Evolutionary conservation across 768 basidiomycete species (phyloP), one percentile per base, ranked within the genome.

Genomic region (Podaxis pistillaris): DNA sequence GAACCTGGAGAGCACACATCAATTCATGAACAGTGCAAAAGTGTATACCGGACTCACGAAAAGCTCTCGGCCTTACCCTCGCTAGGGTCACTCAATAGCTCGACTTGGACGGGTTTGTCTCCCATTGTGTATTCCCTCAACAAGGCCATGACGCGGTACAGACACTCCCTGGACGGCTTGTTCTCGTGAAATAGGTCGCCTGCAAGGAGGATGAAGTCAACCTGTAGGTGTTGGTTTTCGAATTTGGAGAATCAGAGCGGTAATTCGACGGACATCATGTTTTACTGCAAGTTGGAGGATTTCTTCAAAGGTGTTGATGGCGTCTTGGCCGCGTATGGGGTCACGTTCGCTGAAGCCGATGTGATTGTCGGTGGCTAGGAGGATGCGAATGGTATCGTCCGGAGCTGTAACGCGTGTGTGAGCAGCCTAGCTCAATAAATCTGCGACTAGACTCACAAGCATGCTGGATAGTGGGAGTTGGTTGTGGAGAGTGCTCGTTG

Each of bases 151-250:
- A 90, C 90, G 71, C 92, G 87, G 75, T 96, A 96, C 33, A 98
- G 74, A 65, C 91, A 91, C 57, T 94, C 93, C 66, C 96, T 79
- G 30, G 93, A 93, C 0, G 97, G 97, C 64, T 94, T 86, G 74
- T 98, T 99, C 70, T 99, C 97, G 73, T 99, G 97, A 71, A 99
- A 99, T 3, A 99, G 79, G 72, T 99, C 97, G 7, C 97, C 97
- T 13, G 90, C 96, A 6, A 98, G 86, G 8, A 99, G 85, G 49
- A 99, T 83, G 71, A 98, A 93, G 76, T 99, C 97, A 59, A 98
- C 96, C 94, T 96, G 64, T 28, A 22, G 33, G 52, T 54, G 62
- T 40, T 62, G 54, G 62, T 63, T 60, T 59, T 55, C 60, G 56
- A 44, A 50, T 51, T 17, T n/a, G 26, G 22, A 22, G 50, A 47